phyloP scores from a whole-genome alignment of 257 asterid genomes.

The Nyctanthes arbortristis region DNA sequence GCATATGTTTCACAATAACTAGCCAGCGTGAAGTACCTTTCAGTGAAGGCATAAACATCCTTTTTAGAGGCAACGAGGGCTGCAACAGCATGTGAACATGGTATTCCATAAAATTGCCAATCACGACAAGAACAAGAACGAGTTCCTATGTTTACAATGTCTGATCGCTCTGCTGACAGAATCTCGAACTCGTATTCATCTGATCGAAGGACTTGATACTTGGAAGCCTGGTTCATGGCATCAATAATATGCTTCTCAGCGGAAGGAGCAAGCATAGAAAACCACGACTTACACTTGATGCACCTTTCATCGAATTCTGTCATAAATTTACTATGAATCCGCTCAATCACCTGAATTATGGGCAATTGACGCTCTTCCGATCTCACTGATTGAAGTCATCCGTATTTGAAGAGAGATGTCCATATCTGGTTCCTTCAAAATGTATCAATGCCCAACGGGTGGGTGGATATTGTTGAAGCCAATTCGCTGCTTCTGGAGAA shows the following conservation, averaged over 20 bases:
- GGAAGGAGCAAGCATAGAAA: slow-evolving; percentile 61
- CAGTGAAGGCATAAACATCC: slow-evolving; percentile 53
- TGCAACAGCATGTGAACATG: slow-evolving; percentile 80
- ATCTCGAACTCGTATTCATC: slow-evolving; percentile 80
- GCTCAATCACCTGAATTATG: slow-evolving; percentile 64
- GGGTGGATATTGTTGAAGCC: slow-evolving; percentile 69
- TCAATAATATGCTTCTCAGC: slow-evolving; percentile 60
- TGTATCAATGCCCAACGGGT: slow-evolving; percentile 56
- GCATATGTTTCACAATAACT: slow-evolving; percentile 49
- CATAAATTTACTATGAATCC: slow-evolving; percentile 50
- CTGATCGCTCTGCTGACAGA: slow-evolving; percentile 56
- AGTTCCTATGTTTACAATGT: slow-evolving; percentile 59
- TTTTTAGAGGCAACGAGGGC: slow-evolving; percentile 57
- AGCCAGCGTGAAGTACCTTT: slow-evolving; percentile 47
- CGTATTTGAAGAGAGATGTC: slow-evolving; percentile 63
- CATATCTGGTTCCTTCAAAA: slow-evolving; percentile 57
- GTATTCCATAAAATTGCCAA: slow-evolving; percentile 67
- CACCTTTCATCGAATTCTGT: slow-evolving; percentile 57
- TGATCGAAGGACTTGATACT: slow-evolving; percentile 66
- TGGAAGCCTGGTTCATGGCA: slow-evolving; percentile 45
- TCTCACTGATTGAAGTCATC: slow-evolving; percentile 64
- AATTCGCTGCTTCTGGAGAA: slow-evolving; percentile 53
- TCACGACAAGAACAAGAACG: slow-evolving; percentile 68
- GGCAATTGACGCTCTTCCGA: slow-evolving; percentile 72
- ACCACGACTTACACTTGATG: slow-evolving; percentile 44